These are phyloP conservation scores for Jamesozyma gamospora DNA, from an alignment of 805 yeast species.

Conservation along the genomic window DNA sequence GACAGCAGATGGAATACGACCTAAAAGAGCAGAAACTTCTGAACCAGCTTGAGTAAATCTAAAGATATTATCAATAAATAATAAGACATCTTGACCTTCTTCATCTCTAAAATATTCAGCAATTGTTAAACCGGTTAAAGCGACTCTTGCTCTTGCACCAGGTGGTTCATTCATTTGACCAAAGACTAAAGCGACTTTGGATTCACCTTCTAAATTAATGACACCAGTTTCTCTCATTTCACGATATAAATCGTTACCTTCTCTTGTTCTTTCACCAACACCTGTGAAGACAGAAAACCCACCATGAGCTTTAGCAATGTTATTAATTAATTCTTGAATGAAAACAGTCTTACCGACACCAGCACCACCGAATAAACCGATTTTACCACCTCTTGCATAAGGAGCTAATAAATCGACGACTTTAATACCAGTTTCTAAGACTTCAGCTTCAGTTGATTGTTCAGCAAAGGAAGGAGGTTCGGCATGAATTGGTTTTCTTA, in stretches of 20 bases:
- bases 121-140: conserved; percentile 97
- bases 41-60: conserved; percentile 99
- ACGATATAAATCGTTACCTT: conserved; percentile 99
- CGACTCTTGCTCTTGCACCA: conserved; percentile 99
- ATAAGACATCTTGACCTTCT: conserved; percentile 99
- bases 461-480: conserved; percentile 95
- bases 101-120: conserved; percentile 99
- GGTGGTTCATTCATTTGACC: conserved; percentile 99
- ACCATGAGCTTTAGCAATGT: conserved; percentile 99
- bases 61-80: conserved; percentile 99
- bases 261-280: conserved; percentile 99
- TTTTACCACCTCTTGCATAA: conserved; percentile 99
- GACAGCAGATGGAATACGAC: conserved; percentile 99
- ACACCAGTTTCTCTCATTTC: conserved; percentile 99
- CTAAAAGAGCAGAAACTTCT: conserved; percentile 98
- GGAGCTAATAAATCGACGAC: conserved; percentile 99
- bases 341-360: conserved; percentile 99
- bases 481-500: conserved; percentile 96
- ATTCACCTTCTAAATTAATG: conserved; percentile 98
- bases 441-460: conserved; percentile 96
- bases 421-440: conserved; percentile 98
- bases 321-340: conserved; percentile 98
- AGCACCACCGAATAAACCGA: conserved; percentile 99
- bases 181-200: conserved; percentile 98
- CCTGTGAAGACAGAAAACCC: conserved; percentile 99